phyloP scores from a whole-genome alignment of 352 stramenopile genomes.

The Pythium diclinum region DNA sequence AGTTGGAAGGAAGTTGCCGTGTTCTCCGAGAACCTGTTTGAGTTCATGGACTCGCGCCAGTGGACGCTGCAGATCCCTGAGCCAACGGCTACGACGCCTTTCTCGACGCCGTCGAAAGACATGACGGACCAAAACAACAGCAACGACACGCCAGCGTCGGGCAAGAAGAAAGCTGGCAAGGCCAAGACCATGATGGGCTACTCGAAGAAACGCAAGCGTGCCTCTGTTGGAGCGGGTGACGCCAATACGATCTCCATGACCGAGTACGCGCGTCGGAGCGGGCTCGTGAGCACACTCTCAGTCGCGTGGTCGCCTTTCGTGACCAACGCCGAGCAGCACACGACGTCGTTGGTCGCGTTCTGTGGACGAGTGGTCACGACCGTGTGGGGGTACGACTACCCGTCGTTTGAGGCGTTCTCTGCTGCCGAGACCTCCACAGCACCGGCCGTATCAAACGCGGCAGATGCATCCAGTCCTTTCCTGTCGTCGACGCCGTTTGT shows the following conservation, averaged over 20 bases:
- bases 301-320: conserved; percentile 75
- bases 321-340: conserved; percentile 35
- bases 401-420: conserved; percentile 32
- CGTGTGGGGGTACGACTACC: conserved; percentile 64
- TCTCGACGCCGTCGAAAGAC: conserved; percentile 4
- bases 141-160: conserved; percentile 2
- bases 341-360: conserved; percentile 65
- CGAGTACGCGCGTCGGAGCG: conserved; percentile 58
- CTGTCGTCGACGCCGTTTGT: conserved; percentile 41
- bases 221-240: not conserved
- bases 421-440: not conserved
- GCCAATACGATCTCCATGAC: conserved; percentile 36
- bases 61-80: conserved; percentile 31
- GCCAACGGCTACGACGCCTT: not conserved
- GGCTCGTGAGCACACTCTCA: conserved; percentile 57
- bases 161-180: conserved; percentile 22
- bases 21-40: conserved; percentile 66
- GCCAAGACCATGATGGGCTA: conserved; percentile 23
- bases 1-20: conserved; percentile 70
- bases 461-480: conserved; percentile 6
- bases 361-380: conserved; percentile 61
- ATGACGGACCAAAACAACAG: not conserved
- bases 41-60: conserved; percentile 46
- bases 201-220: conserved; percentile 25
- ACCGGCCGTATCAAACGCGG: not conserved